Base-by-base conservation (phyloP, 192 early-diverging fungal species). In the Pecoramyces ruminantium region DNA sequence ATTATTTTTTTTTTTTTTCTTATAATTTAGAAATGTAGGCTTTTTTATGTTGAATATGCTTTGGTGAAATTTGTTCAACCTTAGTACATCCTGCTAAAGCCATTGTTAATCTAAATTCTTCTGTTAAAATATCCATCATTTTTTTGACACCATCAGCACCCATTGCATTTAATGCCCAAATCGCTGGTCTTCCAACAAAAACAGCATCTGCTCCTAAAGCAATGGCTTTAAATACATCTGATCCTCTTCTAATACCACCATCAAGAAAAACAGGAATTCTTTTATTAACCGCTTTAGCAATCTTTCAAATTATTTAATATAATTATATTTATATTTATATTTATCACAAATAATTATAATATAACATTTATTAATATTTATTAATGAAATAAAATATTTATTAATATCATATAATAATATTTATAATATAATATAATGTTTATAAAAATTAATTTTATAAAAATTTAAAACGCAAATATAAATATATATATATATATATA, bases 181-280 rank as follows among this genome's bases (percentile, higher is more conserved):
- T 77, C 0, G 81, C 77, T 21, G 94, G 92, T 85, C 95, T 81
- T 79, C 97, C 94, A 86, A 96, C 82, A 80, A 96, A 96, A 83
- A 97, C 91, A 83, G 93, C 97, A 58, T 90, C 91, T 1, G 98
- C 98, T 17, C 98, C 98, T 14, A 99, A 85, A 11, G 97, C 97
- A 81, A 99, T 87, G 6, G 96, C 96, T 88, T 98, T 98, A 87
- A 97, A 91, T 28, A 99, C 92, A 86, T 99, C 98, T 18, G 94
- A 88, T 28, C 95, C 98, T 30, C 93, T 87, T 38, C 97, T 90
- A 29, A 99, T 85, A 29, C 98, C 98, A 38, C 98, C 97, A 85
- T 99, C 98, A 28, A 98, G 81, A 83, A 92, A 98, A 17, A 99
- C 91, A 84, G 42, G 42, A 21, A 51, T 51, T 51, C 42, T 17